Conservation (phyloP, 371 early-diverging fungal genomes). For the Nematocida parisii region DNA sequence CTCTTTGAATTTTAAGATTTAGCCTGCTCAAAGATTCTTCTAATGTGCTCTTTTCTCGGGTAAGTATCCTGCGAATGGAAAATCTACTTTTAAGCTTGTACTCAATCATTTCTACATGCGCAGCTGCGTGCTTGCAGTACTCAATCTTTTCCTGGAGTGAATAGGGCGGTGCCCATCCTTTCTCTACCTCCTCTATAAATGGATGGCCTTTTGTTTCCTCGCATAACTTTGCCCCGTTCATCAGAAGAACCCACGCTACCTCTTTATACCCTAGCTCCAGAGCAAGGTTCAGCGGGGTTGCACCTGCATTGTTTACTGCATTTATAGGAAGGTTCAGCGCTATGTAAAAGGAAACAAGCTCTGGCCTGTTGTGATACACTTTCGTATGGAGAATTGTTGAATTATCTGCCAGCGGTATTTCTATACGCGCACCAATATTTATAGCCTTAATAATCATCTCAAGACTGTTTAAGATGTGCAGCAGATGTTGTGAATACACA, state of each 20-base stretch:
- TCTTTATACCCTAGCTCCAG: constrained; percentile 25
- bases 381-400: constrained; percentile 48
- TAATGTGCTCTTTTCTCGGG: constrained; percentile 11
- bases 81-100: constrained; percentile 48
- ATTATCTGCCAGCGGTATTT: not conserved
- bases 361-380: constrained; percentile 20
- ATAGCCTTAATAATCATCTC: constrained; percentile 54
- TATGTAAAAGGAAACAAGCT: constrained; percentile 37
- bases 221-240: constrained; percentile 1
- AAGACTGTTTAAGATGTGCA: constrained; percentile 49
- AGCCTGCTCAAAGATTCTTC: constrained; percentile 11
- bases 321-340: constrained; percentile 4
- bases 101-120: constrained; percentile 15
- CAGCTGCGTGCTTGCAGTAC: constrained; percentile 34
- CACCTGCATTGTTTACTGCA: not conserved
- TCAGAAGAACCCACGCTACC: constrained; percentile 33
- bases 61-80: constrained; percentile 34
- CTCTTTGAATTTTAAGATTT: constrained; percentile 30
- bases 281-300: constrained; percentile 28
- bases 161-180: constrained; percentile 21
- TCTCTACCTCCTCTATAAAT: constrained; percentile 12
- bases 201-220: constrained; percentile 5
- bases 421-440: constrained; percentile 39
- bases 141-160: constrained; percentile 20
- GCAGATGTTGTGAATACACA: constrained; percentile 32